Evolutionary conservation across 1,284 basidiomycete genomes (phyloP).

Genomic region (Megacollybia platyphylla): DNA sequence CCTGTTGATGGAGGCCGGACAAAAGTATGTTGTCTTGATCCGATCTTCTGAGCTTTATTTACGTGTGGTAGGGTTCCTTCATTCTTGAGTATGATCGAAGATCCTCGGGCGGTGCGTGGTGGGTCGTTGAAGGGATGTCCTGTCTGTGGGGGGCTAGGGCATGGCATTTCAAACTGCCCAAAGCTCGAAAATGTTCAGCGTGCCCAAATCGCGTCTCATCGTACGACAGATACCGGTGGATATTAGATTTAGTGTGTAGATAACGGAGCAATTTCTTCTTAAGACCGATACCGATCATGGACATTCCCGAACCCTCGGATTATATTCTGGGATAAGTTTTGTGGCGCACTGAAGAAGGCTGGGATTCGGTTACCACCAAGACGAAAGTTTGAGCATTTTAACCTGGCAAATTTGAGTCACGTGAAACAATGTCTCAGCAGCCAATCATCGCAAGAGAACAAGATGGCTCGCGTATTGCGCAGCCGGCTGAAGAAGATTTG

Average conservation of each 20-base stretch:
- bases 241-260: not conserved
- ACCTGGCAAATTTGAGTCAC: too few relatives aligned
- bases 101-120: constrained; percentile 74
- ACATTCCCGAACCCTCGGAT: too few relatives aligned
- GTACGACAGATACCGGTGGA: constrained; percentile 45
- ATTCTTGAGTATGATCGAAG: constrained; percentile 88
- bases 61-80: constrained; percentile 68
- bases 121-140: constrained; percentile 80
- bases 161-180: constrained; percentile 88
- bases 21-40: constrained; percentile 51
- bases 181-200: constrained; percentile 92
- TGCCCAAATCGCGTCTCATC: constrained; percentile 78
- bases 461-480: too few relatives aligned
- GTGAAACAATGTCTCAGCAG: too few relatives aligned
- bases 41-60: constrained; percentile 3
- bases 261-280: not conserved
- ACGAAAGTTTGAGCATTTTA: too few relatives aligned
- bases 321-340: too few relatives aligned
- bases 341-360: too few relatives aligned
- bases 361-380: too few relatives aligned
- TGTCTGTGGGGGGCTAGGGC: constrained; percentile 95
- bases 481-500: too few relatives aligned
- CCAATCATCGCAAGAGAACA: too few relatives aligned
- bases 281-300: not conserved
- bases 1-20: constrained; percentile 92